A percentile compares a stretch with the other conserved stretches of the same genome.
Evolutionary conservation across 805 yeast species (phyloP).

Genomic region (Zygoascus bituminiphila): DNA sequence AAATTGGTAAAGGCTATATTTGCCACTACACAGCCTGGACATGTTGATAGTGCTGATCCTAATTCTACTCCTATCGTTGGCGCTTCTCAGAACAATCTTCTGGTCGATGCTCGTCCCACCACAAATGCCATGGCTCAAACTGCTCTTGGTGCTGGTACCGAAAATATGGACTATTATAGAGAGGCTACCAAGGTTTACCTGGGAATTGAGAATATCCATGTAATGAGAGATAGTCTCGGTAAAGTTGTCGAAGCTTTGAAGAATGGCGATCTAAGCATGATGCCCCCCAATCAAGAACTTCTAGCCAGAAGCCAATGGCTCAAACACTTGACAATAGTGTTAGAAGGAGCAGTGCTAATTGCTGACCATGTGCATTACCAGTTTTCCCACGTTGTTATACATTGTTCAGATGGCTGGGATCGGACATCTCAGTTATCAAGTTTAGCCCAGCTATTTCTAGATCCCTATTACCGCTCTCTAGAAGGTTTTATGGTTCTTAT

Average conservation of each 20-base stretch:
- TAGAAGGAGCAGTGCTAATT: constrained; percentile 69
- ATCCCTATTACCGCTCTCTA: constrained; percentile 80
- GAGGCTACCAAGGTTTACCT: constrained; percentile 64
- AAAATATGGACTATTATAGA: constrained; percentile 78
- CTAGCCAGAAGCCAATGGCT: constrained; percentile 73
- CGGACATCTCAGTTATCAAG: constrained; percentile 86
- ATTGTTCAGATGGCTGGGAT: constrained; percentile 99
- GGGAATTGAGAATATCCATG: constrained; percentile 93
- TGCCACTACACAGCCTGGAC: constrained; percentile 39
- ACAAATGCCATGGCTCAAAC: constrained; percentile 95
- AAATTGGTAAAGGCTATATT: constrained; percentile 68
- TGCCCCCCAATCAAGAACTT: constrained; percentile 45
- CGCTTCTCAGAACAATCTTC: constrained; percentile 45
- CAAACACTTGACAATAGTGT: constrained; percentile 54
- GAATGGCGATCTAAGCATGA: constrained; percentile 54
- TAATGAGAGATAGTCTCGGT: constrained; percentile 76
- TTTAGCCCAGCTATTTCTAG: constrained; percentile 75
- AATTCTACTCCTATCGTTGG: constrained; percentile 14
- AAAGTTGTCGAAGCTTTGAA: constrained; percentile 54
- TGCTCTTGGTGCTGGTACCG: constrained; percentile 98
- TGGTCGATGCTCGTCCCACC: constrained; percentile 87
- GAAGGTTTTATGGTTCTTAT: constrained; percentile 80
- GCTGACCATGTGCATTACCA: constrained; percentile 76
- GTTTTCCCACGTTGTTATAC: constrained; percentile 74
- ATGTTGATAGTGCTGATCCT: constrained; percentile 18